A percentile compares a stretch with the other conserved stretches of the same genome.
Evolutionary conservation across 176 grass and related monocot species (phyloP).

Genomic region (Cenchrus fungigraminus): DNA sequence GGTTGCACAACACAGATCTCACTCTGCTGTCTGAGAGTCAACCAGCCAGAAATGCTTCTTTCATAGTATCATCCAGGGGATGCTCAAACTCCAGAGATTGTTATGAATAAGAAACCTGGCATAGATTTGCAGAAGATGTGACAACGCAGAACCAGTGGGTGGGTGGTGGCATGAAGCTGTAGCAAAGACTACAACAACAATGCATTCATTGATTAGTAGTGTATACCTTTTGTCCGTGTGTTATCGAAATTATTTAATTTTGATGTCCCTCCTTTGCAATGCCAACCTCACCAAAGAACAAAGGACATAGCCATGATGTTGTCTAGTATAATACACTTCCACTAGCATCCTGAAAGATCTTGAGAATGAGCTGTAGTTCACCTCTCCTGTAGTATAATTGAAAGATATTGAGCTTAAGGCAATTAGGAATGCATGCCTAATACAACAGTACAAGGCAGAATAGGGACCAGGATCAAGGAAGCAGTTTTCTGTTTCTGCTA

Average conservation of each 20-base stretch:
- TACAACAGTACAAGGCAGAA: background rate
- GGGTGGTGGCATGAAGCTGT: background rate
- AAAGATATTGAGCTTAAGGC: too few relatives aligned
- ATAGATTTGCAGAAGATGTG: slow-evolving; percentile 5
- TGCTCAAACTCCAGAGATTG: slow-evolving; percentile 47
- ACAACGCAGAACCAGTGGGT: background rate
- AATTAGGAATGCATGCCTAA: too few relatives aligned
- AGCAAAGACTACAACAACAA: background rate
- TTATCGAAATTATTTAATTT: slow-evolving; percentile 43
- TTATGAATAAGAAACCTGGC: slow-evolving; percentile 52
- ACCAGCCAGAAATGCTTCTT: slow-evolving; percentile 27
- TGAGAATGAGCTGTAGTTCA: background rate
- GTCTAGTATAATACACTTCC: slow-evolving; percentile 45
- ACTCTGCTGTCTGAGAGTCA: slow-evolving; percentile 44
- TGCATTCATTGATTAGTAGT: background rate
- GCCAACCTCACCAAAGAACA: slow-evolving; percentile 34
- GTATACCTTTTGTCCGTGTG: slow-evolving; percentile 47
- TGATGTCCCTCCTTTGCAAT: slow-evolving; percentile 52
- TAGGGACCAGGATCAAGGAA: background rate
- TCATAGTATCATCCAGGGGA: slow-evolving; percentile 41
- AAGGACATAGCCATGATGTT: slow-evolving; percentile 24
- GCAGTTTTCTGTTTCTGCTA: background rate
- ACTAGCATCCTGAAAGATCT: slow-evolving; percentile 41
- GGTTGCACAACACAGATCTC: slow-evolving; percentile 44
- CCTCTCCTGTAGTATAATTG: too few relatives aligned